These are phyloP conservation scores for Lithocarpus polystachyus DNA, from an alignment of 306 rosid species.

Conservation along the genomic window DNA sequence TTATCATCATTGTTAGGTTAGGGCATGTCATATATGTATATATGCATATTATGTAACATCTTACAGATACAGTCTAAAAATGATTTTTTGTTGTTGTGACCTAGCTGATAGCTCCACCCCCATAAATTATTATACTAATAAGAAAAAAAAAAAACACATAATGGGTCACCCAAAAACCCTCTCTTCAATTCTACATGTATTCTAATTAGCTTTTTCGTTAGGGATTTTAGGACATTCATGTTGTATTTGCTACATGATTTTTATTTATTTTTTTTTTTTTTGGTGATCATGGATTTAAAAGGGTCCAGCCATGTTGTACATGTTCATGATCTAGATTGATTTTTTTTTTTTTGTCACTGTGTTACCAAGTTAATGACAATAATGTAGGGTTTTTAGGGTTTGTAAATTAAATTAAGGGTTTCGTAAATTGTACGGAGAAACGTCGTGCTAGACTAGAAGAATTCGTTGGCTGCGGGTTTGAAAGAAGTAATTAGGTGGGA, in stretches of 20 bases:
- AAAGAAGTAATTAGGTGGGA: neutral
- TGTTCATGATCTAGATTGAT: conserved; percentile 56
- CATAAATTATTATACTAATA: conserved; percentile 11
- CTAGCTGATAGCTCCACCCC: conserved; percentile 29
- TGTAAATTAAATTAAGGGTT: neutral
- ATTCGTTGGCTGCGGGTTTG: neutral
- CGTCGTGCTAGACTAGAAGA: neutral
- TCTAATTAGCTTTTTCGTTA: conserved; percentile 19
- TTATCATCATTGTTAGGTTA: neutral
- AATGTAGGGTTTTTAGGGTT: conserved; percentile 35
- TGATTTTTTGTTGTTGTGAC: conserved; percentile 28
- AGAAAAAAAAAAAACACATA: conserved; percentile 25
- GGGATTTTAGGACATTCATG: conserved; percentile 30
- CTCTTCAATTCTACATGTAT: conserved; percentile 32
- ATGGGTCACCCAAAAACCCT: conserved; percentile 11
- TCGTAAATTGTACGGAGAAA: conserved; percentile 1
- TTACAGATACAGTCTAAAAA: conserved; percentile 36
- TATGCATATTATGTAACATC: neutral
- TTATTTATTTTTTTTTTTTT: neutral
- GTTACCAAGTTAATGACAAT: conserved; percentile 21
- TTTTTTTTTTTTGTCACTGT: conserved; percentile 38
- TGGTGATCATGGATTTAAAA: neutral
- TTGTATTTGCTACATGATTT: conserved; percentile 32
- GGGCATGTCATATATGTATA: conserved; percentile 39
- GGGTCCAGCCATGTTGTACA: conserved; percentile 35